A percentile compares a stretch with the other conserved stretches of the same genome.
Conservation (phyloP, 352 stramenopile species). For the Halophytophthora batemanensis region DNA sequence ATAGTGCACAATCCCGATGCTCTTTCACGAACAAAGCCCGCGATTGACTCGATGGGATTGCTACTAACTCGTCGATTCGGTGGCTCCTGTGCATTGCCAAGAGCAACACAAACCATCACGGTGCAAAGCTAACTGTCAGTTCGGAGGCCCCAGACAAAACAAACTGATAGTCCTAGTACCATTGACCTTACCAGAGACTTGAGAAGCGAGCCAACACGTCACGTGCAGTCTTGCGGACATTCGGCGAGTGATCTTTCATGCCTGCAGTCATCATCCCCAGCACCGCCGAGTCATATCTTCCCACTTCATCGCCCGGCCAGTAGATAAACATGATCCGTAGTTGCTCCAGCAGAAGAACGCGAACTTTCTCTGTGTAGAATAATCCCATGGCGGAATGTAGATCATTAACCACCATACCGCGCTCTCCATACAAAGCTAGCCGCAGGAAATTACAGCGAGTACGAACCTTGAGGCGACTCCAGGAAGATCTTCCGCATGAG, state of each 20-base stretch:
- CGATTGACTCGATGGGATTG: constrained; percentile 35
- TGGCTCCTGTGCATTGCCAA: constrained; percentile 32
- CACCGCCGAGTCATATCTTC: constrained; percentile 42
- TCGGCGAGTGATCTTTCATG: constrained; percentile 36
- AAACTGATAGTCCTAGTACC: not conserved
- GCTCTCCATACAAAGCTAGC: not conserved
- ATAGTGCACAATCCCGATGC: constrained; percentile 40
- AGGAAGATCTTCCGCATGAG: constrained; percentile 44
- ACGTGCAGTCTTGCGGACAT: constrained; percentile 43
- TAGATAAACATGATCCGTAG: constrained; percentile 49
- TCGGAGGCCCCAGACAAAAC: not conserved
- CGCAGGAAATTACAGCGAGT: not conserved
- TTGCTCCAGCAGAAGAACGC: constrained; percentile 54
- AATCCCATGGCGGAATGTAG: not conserved
- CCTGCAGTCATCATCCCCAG: constrained; percentile 47
- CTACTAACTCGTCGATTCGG: constrained; percentile 42
- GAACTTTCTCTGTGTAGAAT: constrained; percentile 41
- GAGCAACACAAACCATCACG: not conserved
- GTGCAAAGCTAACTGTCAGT: no score
- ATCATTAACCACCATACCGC: not conserved
- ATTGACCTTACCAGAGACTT: constrained; percentile 39
- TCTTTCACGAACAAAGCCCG: constrained; percentile 46
- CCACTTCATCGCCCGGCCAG: constrained; percentile 49
- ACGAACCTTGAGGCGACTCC: constrained; percentile 37
- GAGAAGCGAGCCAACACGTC: constrained; percentile 46